Evolutionary conservation across 2,329 filamentous ascomycete species (phyloP), one percentile per base, ranked within the genome.

Genomic region (Zasmidium citrigriseum): DNA sequence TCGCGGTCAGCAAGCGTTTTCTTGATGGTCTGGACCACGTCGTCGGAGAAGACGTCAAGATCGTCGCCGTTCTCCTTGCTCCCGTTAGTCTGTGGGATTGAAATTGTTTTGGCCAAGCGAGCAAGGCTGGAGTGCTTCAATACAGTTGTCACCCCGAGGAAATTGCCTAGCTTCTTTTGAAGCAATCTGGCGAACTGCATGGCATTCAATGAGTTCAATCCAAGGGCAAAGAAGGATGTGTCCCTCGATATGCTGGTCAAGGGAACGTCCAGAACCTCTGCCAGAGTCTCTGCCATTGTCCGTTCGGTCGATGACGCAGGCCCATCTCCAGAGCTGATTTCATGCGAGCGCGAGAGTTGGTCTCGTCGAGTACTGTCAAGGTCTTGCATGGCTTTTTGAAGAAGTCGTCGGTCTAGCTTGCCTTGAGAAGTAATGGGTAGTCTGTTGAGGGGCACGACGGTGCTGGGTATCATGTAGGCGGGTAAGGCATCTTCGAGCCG

Each of bases 381-480:
- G 0, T 61, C 58, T 0, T 74, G 56, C 61, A 89, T 86, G 0
- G 76, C 72, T 0, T 70, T 65, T 4, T 76, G 68, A 2, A 96
- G 76, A 2, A 72, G 69, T 12, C 74, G 69, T 59, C 83, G 84
- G 68, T 96, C 86, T 3, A 89, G 80, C 71, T 96, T 96, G 2
- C 89, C 89, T 59, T 90, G 89, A 0, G 83, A 70, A 0, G 89
- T 96, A 66, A 88, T 81, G 0, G 92, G 91, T 45, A 96, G 79
- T 0, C 73, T 69, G 0, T 84, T 83, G 5, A 96, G 78, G 0
- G 89, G 89, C 4, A 97, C 77, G 2, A 96, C 74, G 58, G 86
- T 84, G 0, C 85, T 86, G 0, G 93, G 93, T 1, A 96, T 75
- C 90, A 95, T 95, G 71, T 96, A 96, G 0, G 74, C 68, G 0